These are phyloP conservation scores for Fusarium devonianum DNA, from an alignment of 2,329 filamentous ascomycete species.

Conservation along the genomic window DNA sequence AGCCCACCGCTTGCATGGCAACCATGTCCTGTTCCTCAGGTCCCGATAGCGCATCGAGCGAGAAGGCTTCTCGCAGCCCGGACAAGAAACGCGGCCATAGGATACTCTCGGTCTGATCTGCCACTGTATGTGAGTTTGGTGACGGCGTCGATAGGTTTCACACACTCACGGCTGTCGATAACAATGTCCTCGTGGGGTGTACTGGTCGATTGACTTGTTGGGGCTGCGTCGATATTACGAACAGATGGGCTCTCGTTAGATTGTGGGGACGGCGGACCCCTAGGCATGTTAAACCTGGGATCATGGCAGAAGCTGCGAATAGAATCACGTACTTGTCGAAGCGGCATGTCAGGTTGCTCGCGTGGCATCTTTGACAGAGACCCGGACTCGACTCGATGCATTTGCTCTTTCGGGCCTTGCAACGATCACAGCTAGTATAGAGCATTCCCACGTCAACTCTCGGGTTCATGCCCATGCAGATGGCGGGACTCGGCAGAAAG, in stretches of 20 bases:
- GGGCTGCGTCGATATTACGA: not conserved
- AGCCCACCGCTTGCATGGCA: conserved; percentile 31
- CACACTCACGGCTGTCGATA: conserved; percentile 19
- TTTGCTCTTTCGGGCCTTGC: conserved; percentile 47
- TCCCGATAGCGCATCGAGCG: conserved; percentile 30
- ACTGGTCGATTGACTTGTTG: not conserved
- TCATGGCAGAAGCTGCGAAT: no score
- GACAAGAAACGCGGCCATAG: conserved; percentile 42
- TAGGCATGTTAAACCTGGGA: no score
- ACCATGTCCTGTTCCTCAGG: conserved; percentile 32
- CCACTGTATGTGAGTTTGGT: not conserved
- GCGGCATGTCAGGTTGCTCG: conserved; percentile 33
- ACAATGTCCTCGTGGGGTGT: conserved; percentile 23
- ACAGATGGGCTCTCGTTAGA: not conserved
- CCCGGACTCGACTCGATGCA: conserved; percentile 43
- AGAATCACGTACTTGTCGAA: conserved; percentile 22
- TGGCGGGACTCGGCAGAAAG: no score
- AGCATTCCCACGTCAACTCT: not conserved
- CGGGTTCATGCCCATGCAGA: not conserved
- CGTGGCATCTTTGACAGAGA: conserved; percentile 41
- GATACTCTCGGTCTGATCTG: conserved; percentile 35
- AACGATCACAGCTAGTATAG: conserved; percentile 40
- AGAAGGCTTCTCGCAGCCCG: conserved; percentile 40
- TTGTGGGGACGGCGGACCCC: conserved; percentile 10
- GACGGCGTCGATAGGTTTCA: not conserved